Base-by-base conservation (phyloP, 2,329 filamentous ascomycete genomes). In the Diaporthe sp. region DNA sequence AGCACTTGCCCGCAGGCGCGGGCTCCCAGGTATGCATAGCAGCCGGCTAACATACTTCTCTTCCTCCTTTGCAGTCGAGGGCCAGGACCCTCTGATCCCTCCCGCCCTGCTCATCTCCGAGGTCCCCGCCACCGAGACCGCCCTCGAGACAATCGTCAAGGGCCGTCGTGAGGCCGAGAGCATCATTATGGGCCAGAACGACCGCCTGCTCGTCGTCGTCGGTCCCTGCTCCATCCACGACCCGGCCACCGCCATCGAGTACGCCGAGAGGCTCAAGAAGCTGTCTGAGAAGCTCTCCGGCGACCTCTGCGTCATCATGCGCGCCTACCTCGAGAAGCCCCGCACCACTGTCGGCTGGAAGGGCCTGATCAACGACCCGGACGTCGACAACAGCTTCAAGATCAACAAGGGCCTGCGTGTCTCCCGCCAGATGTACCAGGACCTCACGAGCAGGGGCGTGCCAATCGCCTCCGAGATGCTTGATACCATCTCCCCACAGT, bases 301-400 rank as follows among this genome's bases (percentile, higher is more conserved):
- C 79, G 96, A 98, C 83, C 89, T 99, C 61, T 92, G 92, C 84
- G 94, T 99, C 83, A 92, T 99, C 81, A 99, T 99, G 97, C 95
- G 97, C 80, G 95, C 96, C 82, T 99, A 99, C 90, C 93, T 99
- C 69, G 97, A 99, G 89, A 99, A 99, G 90, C 97, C 97, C 55
- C 93, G 97, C 76, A 99, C 97, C 67, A 99, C 97, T 0, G 96
- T 99, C 67, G 97, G 97, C 82, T 99, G 97, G 97, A 99, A 99
- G 87, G 97, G 97, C 70, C 89, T 99, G 84, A 98, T 99, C 89
- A 99, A 99, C 86, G 97, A 99, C 84, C 97, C 97, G 3, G 96
- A 98, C 81, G 98, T 99, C 83, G 95, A 99, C 85, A 93, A 97
- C 84, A 97, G 93, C 82, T 99, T 94, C 93, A 92, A 98, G 87